These are phyloP conservation scores for Ananas comosus DNA, from an alignment of 176 grass and related monocot species.

Conservation along the genomic window DNA sequence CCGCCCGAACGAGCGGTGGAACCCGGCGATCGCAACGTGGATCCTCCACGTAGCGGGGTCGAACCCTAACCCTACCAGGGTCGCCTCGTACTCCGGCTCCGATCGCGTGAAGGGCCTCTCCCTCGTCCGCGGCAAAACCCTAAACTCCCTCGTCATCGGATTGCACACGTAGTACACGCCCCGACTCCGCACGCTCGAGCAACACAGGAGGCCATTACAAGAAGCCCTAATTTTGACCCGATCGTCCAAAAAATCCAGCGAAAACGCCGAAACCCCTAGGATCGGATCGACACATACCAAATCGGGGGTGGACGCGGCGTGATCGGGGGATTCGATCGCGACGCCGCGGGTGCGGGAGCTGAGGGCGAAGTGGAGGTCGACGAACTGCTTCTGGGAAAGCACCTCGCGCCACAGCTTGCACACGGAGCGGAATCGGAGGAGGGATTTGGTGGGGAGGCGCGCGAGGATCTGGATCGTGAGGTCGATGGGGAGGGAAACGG, in stretches of 20 bases:
- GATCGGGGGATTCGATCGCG: conserved; percentile 24
- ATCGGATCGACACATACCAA: conserved; percentile 15
- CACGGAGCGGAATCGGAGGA: conserved; percentile 37
- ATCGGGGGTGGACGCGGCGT: conserved; percentile 9
- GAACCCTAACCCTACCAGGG: conserved; percentile 33
- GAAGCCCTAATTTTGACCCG: conserved; percentile 39
- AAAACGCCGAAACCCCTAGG: conserved; percentile 2
- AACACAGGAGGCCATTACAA: conserved; percentile 36
- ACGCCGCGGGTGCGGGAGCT: conserved; percentile 16
- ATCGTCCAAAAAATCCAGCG: conserved; percentile 34
- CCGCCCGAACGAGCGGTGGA: conserved; percentile 35
- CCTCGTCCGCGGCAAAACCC: conserved; percentile 29
- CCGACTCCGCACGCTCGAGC: conserved; percentile 33
- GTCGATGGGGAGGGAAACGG: conserved; percentile 26
- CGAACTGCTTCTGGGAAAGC: conserved; percentile 30
- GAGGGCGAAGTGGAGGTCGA: conserved; percentile 24
- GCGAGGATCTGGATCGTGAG: conserved; percentile 31
- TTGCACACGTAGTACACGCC: conserved; percentile 41
- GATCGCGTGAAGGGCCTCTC: conserved; percentile 36
- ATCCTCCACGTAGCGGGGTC: conserved; percentile 27
- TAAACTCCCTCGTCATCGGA: conserved; percentile 40
- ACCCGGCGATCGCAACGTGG: conserved; percentile 38
- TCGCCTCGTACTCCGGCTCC: conserved; percentile 41
- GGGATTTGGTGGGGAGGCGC: conserved; percentile 31
- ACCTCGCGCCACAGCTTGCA: conserved; percentile 31